These are phyloP conservation scores for Rhododendron griersonianum DNA, from an alignment of 148 eudicot species.

Conservation along the genomic window DNA sequence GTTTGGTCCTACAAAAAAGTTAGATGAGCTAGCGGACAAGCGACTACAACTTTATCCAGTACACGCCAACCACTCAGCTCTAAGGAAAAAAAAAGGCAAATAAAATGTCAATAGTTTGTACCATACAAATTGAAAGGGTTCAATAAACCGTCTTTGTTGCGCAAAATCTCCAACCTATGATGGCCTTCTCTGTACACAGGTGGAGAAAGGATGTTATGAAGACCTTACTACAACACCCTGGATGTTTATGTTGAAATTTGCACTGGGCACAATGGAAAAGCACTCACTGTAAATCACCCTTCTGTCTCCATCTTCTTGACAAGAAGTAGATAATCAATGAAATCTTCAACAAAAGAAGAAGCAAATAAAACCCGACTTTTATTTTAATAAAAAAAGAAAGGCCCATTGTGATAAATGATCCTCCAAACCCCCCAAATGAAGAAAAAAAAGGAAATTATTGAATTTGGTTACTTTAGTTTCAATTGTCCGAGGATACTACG, in stretches of 20 bases:
- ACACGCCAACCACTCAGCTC: too few relatives aligned
- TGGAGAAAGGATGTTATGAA: not conserved
- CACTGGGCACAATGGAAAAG: not conserved
- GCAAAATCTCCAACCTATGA: not conserved
- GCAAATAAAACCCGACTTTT: not conserved
- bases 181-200: not conserved
- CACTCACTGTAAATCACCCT: not conserved
- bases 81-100: too few relatives aligned
- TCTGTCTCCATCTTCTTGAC: not conserved
- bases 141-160: not conserved
- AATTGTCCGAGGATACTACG: not conserved
- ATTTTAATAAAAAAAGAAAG: not conserved
- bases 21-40: too few relatives aligned
- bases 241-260: not conserved
- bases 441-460: not conserved
- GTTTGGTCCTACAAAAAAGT: too few relatives aligned
- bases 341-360: not conserved
- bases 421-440: not conserved
- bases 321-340: not conserved
- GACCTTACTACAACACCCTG: not conserved
- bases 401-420: not conserved
- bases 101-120: too few relatives aligned
- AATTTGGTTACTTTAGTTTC: not conserved
- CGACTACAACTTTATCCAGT: too few relatives aligned
- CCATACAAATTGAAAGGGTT: not conserved